These are phyloP conservation scores for Aspergillus aculeatus DNA, from an alignment of 2,329 filamentous ascomycete species.

Conservation along the genomic window DNA sequence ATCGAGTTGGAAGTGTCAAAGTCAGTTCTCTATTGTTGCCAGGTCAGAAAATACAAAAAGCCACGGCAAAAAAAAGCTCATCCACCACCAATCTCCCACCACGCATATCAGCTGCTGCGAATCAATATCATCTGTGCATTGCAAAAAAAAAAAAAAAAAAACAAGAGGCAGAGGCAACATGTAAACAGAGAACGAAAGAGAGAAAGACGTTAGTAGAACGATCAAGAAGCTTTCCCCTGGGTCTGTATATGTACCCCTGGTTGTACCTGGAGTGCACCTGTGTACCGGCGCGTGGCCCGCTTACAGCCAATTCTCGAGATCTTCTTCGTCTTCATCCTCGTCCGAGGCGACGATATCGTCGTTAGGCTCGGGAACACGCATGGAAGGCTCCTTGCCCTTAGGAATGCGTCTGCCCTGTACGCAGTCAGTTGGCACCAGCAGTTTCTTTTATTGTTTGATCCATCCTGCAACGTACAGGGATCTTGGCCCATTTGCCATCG, in stretches of 20 bases:
- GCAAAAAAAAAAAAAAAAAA: neutral
- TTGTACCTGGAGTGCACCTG: neutral
- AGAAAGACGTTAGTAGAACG: neutral
- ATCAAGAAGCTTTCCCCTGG: neutral
- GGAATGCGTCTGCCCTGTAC: conserved; percentile 22
- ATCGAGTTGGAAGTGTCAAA: neutral
- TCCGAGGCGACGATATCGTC: conserved; percentile 19
- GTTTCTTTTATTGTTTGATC: neutral
- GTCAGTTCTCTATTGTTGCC: neutral
- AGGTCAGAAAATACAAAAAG: neutral
- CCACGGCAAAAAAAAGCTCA: neutral
- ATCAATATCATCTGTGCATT: neutral
- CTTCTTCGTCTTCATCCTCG: conserved; percentile 23
- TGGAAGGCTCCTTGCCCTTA: conserved; percentile 18
- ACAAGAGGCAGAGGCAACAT: neutral
- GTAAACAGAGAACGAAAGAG: too few relatives aligned
- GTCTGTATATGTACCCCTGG: neutral
- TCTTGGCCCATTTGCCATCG: neutral
- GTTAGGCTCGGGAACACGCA: conserved; percentile 20
- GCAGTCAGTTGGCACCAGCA: conserved; percentile 6
- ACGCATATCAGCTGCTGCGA: neutral
- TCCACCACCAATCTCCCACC: neutral
- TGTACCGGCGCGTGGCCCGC: neutral
- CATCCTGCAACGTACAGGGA: conserved; percentile 12
- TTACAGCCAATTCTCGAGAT: conserved; percentile 22